These are phyloP conservation scores for Ulvella scutata DNA, from an alignment of 139 green algal species.

Conservation along the genomic window DNA sequence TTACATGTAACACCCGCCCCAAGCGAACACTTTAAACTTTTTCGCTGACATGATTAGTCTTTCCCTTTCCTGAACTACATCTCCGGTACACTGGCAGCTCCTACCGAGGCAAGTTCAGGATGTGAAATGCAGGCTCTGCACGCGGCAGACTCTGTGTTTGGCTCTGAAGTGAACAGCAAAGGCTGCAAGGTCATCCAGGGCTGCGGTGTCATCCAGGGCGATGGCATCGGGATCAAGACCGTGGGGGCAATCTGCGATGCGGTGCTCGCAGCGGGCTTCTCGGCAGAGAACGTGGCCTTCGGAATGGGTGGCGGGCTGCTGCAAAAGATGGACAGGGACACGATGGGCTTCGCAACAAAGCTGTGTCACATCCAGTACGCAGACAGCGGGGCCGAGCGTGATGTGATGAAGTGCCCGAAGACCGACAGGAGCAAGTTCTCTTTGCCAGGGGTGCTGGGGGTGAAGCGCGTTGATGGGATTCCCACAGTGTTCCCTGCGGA, in stretches of 20 bases:
- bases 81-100: too few species aligned
- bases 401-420: constrained; percentile 73
- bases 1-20: too few species aligned
- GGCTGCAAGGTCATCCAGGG: constrained; percentile 57
- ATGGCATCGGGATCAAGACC: constrained; percentile 27
- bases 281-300: constrained; percentile 59
- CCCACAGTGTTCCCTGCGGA: constrained; percentile 62
- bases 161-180: constrained; percentile 44
- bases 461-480: constrained; percentile 57
- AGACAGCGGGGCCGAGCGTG: constrained; percentile 29
- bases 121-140: constrained; percentile 24
- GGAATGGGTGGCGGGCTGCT: constrained; percentile 87
- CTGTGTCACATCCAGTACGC: constrained; percentile 65
- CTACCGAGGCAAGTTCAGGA: neutral
- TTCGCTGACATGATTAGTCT: too few species aligned
- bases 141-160: constrained; percentile 51
- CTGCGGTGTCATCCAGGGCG: constrained; percentile 70
- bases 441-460: constrained; percentile 54
- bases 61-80: too few species aligned
- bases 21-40: too few species aligned
- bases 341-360: constrained; percentile 85
- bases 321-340: constrained; percentile 68
- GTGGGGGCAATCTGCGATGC: constrained; percentile 42
- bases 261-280: constrained; percentile 48
- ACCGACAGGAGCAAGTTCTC: constrained; percentile 50